Conservation (phyloP, 345 rosid genomes). For the Garcia nutans region DNA sequence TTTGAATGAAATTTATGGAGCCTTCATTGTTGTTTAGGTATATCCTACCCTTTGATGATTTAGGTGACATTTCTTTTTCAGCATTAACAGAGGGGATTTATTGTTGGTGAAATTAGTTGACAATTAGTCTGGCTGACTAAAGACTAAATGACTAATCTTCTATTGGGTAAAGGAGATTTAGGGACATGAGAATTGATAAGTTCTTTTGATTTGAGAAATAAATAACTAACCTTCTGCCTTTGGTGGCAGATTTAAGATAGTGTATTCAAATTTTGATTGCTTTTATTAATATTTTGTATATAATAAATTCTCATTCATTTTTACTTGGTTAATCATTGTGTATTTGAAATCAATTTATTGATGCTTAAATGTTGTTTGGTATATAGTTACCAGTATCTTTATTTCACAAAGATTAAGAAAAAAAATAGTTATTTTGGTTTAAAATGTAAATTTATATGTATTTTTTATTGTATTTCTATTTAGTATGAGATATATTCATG, state of each 20-base stretch:
- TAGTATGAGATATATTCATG: too few species aligned
- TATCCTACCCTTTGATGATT: background rate
- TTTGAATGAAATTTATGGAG: background rate
- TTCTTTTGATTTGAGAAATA: background rate
- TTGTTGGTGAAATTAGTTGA: background rate
- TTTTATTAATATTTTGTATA: background rate
- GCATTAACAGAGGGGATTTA: background rate
- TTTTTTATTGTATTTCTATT: too few species aligned
- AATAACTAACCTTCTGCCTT: background rate
- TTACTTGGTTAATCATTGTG: too few species aligned
- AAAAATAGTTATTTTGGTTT: too few species aligned
- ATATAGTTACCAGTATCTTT: too few species aligned
- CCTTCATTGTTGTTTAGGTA: background rate
- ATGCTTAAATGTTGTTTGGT: too few species aligned
- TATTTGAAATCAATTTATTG: too few species aligned
- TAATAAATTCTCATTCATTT: background rate
- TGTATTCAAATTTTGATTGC: background rate
- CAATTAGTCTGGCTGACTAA: background rate
- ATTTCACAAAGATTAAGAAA: too few species aligned
- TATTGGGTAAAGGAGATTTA: background rate
- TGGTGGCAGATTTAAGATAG: background rate
- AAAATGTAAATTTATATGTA: too few species aligned
- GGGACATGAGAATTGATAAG: background rate
- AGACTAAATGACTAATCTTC: background rate
- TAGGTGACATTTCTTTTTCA: background rate